These are phyloP conservation scores for Amanita rimosa DNA, from an alignment of 768 basidiomycete genomes.

Conservation along the genomic window DNA sequence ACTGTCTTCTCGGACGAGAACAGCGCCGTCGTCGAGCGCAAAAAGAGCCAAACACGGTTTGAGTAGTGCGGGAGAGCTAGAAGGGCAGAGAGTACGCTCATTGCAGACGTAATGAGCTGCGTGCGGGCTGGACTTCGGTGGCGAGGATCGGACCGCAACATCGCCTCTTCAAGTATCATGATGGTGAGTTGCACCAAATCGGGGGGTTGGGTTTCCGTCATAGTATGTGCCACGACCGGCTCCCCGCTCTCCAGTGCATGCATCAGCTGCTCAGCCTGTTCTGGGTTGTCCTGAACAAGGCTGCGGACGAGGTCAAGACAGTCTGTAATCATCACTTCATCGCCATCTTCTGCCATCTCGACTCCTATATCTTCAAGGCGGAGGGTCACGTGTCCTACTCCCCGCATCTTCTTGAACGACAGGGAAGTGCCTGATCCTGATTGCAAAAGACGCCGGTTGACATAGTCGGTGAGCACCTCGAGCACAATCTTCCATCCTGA, in stretches of 20 bases:
- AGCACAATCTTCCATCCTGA: slow-evolving; percentile 81
- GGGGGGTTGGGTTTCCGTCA: slow-evolving; percentile 43
- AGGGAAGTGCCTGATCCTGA: slow-evolving; percentile 31
- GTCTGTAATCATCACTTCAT: slow-evolving; percentile 57
- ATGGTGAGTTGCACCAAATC: slow-evolving; percentile 74
- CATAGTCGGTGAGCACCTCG: slow-evolving; percentile 73
- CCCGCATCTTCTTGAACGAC: slow-evolving; percentile 38
- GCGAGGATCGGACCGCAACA: slow-evolving; percentile 38
- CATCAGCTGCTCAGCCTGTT: slow-evolving; percentile 54
- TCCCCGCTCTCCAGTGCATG: slow-evolving; percentile 51
- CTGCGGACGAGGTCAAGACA: slow-evolving; percentile 73
- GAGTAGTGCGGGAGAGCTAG: slow-evolving; percentile 65
- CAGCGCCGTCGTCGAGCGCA: slow-evolving; percentile 67
- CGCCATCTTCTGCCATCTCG: slow-evolving; percentile 50
- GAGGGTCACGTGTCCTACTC: slow-evolving; percentile 28
- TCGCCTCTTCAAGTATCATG: slow-evolving; percentile 72
- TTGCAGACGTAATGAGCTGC: slow-evolving; percentile 65
- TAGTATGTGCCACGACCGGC: slow-evolving; percentile 38
- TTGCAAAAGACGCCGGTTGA: slow-evolving; percentile 42
- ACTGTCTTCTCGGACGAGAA: slow-evolving; percentile 53
- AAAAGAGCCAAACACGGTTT: slow-evolving; percentile 81
- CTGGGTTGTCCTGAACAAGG: slow-evolving; percentile 60
- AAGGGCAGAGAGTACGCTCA: slow-evolving; percentile 72
- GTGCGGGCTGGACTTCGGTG: slow-evolving; percentile 33
- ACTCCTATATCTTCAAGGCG: slow-evolving; percentile 61